These are phyloP conservation scores for Lasiosphaeriaceae sp. DNA, from an alignment of 495 filamentous ascomycete genomes.

Conservation along the genomic window DNA sequence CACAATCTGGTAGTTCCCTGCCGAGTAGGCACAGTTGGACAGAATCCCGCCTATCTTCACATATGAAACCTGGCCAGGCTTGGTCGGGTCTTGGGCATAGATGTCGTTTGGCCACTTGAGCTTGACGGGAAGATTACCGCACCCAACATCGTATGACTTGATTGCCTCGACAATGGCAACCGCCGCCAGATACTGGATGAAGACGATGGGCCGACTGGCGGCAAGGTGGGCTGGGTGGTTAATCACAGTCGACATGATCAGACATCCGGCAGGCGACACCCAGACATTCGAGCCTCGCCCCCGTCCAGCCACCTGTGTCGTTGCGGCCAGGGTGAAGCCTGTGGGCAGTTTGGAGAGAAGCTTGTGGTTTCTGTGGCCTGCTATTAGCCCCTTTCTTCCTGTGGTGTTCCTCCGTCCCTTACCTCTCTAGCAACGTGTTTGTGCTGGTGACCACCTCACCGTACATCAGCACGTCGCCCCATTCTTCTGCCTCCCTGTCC, in stretches of 20 bases:
- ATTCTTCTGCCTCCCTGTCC: conserved; percentile 52
- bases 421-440: conserved; percentile 93
- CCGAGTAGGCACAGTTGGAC: conserved; percentile 79
- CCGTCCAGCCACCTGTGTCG: conserved; percentile 84
- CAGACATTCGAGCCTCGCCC: conserved; percentile 91
- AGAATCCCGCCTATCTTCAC: conserved; percentile 94
- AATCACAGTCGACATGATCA: conserved; percentile 84
- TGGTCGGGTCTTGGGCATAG: conserved; percentile 71
- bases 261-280: conserved; percentile 82
- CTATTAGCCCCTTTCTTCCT: conserved; percentile 1
- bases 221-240: conserved; percentile 72
- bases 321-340: conserved; percentile 88
- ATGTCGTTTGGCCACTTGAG: conserved; percentile 99
- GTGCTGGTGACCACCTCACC: conserved; percentile 93
- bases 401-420: conserved; percentile 7
- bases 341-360: conserved; percentile 72
- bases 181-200: conserved; percentile 89
- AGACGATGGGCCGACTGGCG: conserved; percentile 76
- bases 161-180: conserved; percentile 88
- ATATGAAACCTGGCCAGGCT: conserved; percentile 57
- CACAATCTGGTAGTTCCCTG: conserved; percentile 78
- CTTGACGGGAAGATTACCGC: conserved; percentile 70
- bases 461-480: conserved; percentile 79
- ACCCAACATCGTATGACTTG: conserved; percentile 67
- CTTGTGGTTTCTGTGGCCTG: conserved; percentile 59